Conservation (phyloP, 2,329 filamentous ascomycete species). For the Clarireedia homoeocarpa region DNA sequence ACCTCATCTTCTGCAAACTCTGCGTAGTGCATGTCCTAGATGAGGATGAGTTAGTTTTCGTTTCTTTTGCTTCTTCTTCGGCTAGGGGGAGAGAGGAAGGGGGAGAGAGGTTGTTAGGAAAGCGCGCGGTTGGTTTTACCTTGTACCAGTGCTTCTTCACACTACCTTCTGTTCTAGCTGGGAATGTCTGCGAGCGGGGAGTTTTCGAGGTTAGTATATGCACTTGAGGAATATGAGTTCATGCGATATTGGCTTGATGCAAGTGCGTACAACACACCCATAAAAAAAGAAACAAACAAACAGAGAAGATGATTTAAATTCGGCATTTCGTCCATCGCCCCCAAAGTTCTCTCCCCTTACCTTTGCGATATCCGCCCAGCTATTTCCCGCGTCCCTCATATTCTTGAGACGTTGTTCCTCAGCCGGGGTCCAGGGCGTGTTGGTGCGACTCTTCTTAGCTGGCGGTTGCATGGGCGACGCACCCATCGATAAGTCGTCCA, state of each 20-base stretch:
- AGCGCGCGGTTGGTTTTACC: conserved; percentile 37
- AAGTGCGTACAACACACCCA: no score
- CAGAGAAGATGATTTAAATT: no score
- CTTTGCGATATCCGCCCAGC: conserved; percentile 98
- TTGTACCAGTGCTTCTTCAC: conserved; percentile 99
- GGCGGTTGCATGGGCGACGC: conserved; percentile 39
- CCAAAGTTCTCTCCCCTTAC: conserved; percentile 38
- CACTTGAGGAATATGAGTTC: no score
- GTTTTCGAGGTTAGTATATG: no score
- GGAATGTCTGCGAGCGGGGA: conserved; percentile 62
- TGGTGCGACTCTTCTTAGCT: conserved; percentile 91
- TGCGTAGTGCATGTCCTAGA: conserved; percentile 96
- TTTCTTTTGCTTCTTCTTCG: background rate
- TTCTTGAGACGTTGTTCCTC: conserved; percentile 89
- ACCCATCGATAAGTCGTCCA: no score
- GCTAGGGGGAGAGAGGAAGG: no score
- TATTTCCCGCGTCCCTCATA: conserved; percentile 88
- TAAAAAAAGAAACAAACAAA: no score
- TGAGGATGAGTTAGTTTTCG: conserved; percentile 5
- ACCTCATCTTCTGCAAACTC: conserved; percentile 98
- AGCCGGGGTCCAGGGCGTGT: conserved; percentile 93
- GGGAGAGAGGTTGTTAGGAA: background rate
- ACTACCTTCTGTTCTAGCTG: conserved; percentile 86
- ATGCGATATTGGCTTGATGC: no score
- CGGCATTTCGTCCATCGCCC: no score